Evolutionary conservation across 2,329 filamentous ascomycete genomes (phyloP), one percentile per base, ranked within the genome.

Genomic region (Endoconidiophora polonica): DNA sequence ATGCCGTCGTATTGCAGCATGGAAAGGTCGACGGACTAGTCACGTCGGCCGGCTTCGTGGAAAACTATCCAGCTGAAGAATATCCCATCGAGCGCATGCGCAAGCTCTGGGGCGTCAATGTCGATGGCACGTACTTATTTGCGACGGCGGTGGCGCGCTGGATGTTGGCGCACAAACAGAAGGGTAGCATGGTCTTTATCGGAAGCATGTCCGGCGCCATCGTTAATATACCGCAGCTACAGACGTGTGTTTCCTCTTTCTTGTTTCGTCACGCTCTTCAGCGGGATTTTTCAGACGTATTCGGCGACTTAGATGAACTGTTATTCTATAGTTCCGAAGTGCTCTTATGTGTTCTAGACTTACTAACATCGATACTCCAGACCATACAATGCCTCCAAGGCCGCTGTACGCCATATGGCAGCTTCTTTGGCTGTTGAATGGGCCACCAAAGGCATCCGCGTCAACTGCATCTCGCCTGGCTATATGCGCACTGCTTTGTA

Each of bases 401-500:
- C 91, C 36, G 91, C 86, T 9, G 83, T 96, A 43, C 75, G 88
- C 55, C 90, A 96, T 66, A 67, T 96, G 54, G 87, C 86, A 10
- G 76, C 84, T 37, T 91, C 83, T 56, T 72, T 95, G 58, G 88
- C 88, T 36, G 88, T 95, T 46, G 91, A 96, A 66, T 96, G 91
- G 90, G 87, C 90, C 0, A 73, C 80, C 57, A 78, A 81, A 37
- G 81, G 81, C 57, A 94, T 96, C 61, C 78, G 90, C 36, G 90
- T 96, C 57, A 96, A 96, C 69, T 91, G 85, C 66, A 91, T 96
- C 63, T 87, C 82, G 26, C 90, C 90, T 0, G 90, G 91, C 42
- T 96, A 96, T 67, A 96, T 96, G 90, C 70, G 94, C 57, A 95
- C 90, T 14, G 84, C 87, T 52, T 68, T 95, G 83, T 90, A 72